Evolutionary conservation across 192 early-diverging fungal genomes (phyloP), one percentile per base, ranked within the genome.

Genomic region (Coemansia guatemalensis): DNA sequence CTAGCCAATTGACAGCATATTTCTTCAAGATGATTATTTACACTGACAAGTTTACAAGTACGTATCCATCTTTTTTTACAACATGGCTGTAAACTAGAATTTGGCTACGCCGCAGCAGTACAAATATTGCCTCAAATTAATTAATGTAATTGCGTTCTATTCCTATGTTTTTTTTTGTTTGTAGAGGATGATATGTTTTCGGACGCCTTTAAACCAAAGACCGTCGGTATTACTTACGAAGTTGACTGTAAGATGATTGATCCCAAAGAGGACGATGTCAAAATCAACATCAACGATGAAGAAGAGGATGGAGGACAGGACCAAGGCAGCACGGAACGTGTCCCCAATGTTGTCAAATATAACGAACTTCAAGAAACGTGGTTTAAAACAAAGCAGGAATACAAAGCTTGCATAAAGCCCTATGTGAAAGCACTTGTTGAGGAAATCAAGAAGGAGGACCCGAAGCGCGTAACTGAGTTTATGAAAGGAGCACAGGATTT

Each of bases 221-320:
- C 86, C 61, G 65, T 89, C 47, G 88, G 86, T 58, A 24, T 88
- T 56, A 70, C 71, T 58, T 85, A 74, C 62, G 92, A 95, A 82
- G 86, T 94, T 41, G 89, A 97, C 82, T 90, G 90, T 78, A 66
- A 83, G 69, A 82, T 90, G 82, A 83, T 90, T 66, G 78, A 68
- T 24, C 54, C 90, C 60, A 81, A 71, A 5, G 90, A 80, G 48
- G 86, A 60, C 65, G 86, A 93, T 41, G 83, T 95, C 53, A 89
- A 97, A 72, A 94, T 91, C 62, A 93, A 93, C 81, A 93, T 89
- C 79, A 94, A 95, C 84, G 83, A 92, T 27, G 93, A 92, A 57
- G 93, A 94, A 83, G 91, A 81, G 55, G 78, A 53, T 21, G 89
- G 84, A 6, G 92, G 90, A 49, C 67, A 47, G 0, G 65, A 87